A percentile compares a stretch with the other conserved stretches of the same genome.
Conservation (phyloP, 441 rosid species). For the Croton laevigatus region DNA sequence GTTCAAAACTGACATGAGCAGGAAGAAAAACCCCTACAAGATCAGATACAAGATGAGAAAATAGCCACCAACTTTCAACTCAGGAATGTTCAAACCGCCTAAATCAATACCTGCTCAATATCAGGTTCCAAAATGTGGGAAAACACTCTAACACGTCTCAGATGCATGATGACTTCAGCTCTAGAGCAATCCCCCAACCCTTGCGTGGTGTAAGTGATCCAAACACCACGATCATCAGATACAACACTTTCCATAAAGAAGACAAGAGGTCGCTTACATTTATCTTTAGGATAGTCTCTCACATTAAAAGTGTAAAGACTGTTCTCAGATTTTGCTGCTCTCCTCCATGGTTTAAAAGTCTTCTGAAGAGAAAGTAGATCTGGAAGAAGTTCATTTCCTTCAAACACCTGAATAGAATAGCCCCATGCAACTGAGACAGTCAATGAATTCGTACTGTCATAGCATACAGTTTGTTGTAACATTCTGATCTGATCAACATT, state of each 20-base stretch:
- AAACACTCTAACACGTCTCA: slow-evolving; percentile 43
- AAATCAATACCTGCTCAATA: slow-evolving; percentile 50
- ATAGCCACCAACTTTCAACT: slow-evolving; percentile 1
- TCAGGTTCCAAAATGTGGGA: slow-evolving; percentile 46
- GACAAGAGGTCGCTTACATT: slow-evolving; percentile 59
- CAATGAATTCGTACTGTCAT: slow-evolving; percentile 48
- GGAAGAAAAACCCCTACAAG: background rate
- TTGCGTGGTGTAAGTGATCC: slow-evolving; percentile 56
- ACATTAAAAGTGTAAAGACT: slow-evolving; percentile 60
- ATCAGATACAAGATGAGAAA: background rate
- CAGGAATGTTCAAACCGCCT: slow-evolving; percentile 11
- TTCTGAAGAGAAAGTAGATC: slow-evolving; percentile 64
- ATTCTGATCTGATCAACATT: slow-evolving; percentile 65
- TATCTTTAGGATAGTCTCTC: slow-evolving; percentile 71
- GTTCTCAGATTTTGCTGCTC: slow-evolving; percentile 41
- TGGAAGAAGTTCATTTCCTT: slow-evolving; percentile 72
- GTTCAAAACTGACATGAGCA: background rate
- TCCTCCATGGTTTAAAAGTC: slow-evolving; percentile 79
- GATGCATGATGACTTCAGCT: slow-evolving; percentile 40
- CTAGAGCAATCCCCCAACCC: slow-evolving; percentile 44
- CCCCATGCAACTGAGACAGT: slow-evolving; percentile 89
- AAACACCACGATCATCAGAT: slow-evolving; percentile 42
- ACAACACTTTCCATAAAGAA: slow-evolving; percentile 56
- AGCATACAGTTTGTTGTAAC: slow-evolving; percentile 87
- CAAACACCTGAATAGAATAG: slow-evolving; percentile 74